Evolutionary conservation across 768 basidiomycete genomes (phyloP).

Genomic region (Leccinum ochraceum): DNA sequence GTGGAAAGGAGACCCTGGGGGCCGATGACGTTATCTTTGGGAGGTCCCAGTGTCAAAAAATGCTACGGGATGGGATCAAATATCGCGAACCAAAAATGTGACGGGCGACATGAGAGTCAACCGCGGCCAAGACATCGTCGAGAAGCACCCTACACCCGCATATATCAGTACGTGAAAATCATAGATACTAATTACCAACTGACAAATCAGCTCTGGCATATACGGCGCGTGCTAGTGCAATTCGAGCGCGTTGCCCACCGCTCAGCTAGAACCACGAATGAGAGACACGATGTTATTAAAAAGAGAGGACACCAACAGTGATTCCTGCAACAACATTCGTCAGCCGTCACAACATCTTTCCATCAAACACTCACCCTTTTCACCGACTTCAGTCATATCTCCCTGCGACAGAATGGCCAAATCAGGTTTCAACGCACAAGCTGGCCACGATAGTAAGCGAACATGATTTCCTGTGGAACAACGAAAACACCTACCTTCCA

Average conservation of each 20-base stretch:
- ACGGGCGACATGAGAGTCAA: constrained; percentile 85
- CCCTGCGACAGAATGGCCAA: constrained; percentile 77
- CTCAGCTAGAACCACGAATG: constrained; percentile 49
- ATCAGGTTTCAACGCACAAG: constrained; percentile 86
- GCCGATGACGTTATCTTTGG: constrained; percentile 79
- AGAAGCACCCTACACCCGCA: constrained; percentile 58
- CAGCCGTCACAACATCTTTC: neutral
- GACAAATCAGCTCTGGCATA: constrained; percentile 91
- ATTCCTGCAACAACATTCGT: constrained; percentile 41
- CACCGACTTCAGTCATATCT: constrained; percentile 83
- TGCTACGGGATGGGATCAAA: neutral
- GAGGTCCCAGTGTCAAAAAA: constrained; percentile 5
- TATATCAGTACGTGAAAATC: neutral
- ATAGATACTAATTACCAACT: constrained; percentile 19
- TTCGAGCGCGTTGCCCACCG: constrained; percentile 83
- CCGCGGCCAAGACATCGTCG: constrained; percentile 87
- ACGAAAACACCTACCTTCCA: constrained; percentile 56
- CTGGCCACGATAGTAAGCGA: constrained; percentile 32
- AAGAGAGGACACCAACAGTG: constrained; percentile 44
- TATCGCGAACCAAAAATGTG: constrained; percentile 69
- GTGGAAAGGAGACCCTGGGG: constrained; percentile 78
- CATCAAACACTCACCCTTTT: constrained; percentile 57
- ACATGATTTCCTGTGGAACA: neutral
- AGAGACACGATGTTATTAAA: constrained; percentile 15
- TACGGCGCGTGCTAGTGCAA: constrained; percentile 84